Evolutionary conservation across 305 asterid species (phyloP), one percentile per base, ranked within the genome.

Genomic region (Andrographis paniculata): DNA sequence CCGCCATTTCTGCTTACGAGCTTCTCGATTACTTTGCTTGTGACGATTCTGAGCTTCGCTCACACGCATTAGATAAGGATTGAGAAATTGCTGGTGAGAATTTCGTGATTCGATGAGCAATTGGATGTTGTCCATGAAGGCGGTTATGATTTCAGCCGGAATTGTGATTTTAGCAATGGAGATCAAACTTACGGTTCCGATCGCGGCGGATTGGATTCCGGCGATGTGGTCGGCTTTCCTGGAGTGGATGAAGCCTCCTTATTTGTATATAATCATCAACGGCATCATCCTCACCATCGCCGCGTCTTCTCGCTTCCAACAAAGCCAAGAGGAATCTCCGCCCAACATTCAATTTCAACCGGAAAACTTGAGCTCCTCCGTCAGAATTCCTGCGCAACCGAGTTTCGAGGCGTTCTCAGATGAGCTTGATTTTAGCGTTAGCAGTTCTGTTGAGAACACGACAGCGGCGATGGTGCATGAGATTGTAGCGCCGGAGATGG

Each of bases 201-300:
- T 65, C 5, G 68, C 80, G 13, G 64, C 44, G 27, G 13, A 56
- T 18, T 69, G 62, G 11, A 18, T 65, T 22, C 82, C 87, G 17
- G 54, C 52, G 42, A 3, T 69, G 16, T 84, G 75, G 70, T 74
- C 67, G 12, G 10, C 53, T 2, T 0, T 78, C 1, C 14, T 45
- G 19, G 38, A 66, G 20, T 74, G 76, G 75, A 17, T 77, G 53
- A 85, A 59, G 63, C 93, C 93, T 16, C 95, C 95, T 4, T 85
- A 85, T 51, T 43, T 85, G 56, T 85, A 72, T 56, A 19, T 85
- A 45, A 45, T 81, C 66, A 56, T 78, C 60, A 81, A 85, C 66
- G 82, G 70, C 14, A 85, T 85, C 67, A 85, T 85, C 69, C 65
- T 79, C 60, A 61, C 66, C 30, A 76, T 85, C 65, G 82, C 55